Base-by-base conservation (phyloP, 768 basidiomycete genomes). In the Phylloporus sp. region DNA sequence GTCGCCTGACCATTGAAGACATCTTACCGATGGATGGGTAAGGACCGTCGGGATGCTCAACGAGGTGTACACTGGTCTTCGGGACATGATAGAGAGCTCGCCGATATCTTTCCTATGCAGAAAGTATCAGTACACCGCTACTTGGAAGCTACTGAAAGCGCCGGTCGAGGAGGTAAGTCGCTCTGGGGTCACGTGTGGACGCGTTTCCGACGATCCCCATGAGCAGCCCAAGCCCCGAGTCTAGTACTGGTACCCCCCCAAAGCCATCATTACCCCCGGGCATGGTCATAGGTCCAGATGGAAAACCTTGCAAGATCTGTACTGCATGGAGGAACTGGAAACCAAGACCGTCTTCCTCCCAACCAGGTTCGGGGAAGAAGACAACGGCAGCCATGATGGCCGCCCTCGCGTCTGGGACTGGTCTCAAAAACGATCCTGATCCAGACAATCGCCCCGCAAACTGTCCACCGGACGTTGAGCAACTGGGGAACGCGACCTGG, bases 301-400 rank as follows among this genome's bases (percentile, higher is more conserved):
- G 95, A 18, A 97, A 94, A 68, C 92, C 91, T 1, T 97, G 95
- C 78, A 95, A 92, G 72, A 84, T 90, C 26, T 95, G 93, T 61
- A 88, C 84, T 36, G 85, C 87, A 27, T 91, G 89, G 69, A 81
- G 85, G 23, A 72, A 81, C 61, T 90, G 85, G 84, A 78, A 76
- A 43, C 80, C 80, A 6, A 64, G 49, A 45, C 47, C 68, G 24
- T 68, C 72, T 15, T 66, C 72, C 36, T 45, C 65, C 18, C 52
- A 56, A 23, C 46, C 61, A 12, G 56, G 61, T 38, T 66, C 64
- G 8, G 70, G 69, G 20, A 65, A 65, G 51, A 59, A 64, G 46
- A 64, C 70, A 15, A 63, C 72, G 18, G 60, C 67, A 2, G 61
- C 59, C 10, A 68, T 72, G 53, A 72, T 70, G 63, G 68, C 65